phyloP scores from a whole-genome alignment of 441 rosid genomes.

The Erodium moschatum region DNA sequence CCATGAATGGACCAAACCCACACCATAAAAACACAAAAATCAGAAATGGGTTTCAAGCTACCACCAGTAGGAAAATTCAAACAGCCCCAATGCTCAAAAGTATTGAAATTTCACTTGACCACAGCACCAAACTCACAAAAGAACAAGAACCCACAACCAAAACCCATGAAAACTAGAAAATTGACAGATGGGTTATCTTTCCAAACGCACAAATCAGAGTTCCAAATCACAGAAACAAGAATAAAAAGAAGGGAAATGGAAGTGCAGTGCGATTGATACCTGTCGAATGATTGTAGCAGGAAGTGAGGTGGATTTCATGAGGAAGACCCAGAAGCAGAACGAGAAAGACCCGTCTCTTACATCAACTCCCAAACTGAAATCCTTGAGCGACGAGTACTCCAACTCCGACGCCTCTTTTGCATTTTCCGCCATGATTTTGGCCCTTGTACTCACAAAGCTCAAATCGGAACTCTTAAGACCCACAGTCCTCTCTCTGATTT shows the following conservation, averaged over 20 bases:
- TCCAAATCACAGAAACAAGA: not conserved
- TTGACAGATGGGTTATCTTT: not conserved
- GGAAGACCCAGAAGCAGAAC: conserved; percentile 66
- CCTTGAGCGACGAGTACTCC: conserved; percentile 43
- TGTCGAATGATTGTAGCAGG: conserved; percentile 50
- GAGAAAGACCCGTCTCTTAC: conserved; percentile 34
- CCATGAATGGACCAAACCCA: not conserved
- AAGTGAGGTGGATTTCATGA: conserved; percentile 40
- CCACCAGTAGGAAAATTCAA: not conserved
- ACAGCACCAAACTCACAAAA: not conserved
- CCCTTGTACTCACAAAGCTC: too few relatives aligned
- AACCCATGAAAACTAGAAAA: not conserved
- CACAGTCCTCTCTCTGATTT: too few relatives aligned
- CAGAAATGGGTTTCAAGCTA: not conserved
- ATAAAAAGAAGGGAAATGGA: not conserved
- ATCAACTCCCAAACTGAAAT: conserved; percentile 46
- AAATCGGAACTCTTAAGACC: not conserved
- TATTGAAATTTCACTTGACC: not conserved
- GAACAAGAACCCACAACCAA: not conserved
- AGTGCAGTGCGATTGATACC: conserved; percentile 27
- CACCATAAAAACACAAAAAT: not conserved
- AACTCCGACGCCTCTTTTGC: conserved; percentile 19
- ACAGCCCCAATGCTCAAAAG: not conserved
- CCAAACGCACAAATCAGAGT: not conserved
- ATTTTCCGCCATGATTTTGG: conserved; percentile 32